Conservation (phyloP, 2,329 filamentous ascomycete genomes). For the Aspergillus sergii region DNA sequence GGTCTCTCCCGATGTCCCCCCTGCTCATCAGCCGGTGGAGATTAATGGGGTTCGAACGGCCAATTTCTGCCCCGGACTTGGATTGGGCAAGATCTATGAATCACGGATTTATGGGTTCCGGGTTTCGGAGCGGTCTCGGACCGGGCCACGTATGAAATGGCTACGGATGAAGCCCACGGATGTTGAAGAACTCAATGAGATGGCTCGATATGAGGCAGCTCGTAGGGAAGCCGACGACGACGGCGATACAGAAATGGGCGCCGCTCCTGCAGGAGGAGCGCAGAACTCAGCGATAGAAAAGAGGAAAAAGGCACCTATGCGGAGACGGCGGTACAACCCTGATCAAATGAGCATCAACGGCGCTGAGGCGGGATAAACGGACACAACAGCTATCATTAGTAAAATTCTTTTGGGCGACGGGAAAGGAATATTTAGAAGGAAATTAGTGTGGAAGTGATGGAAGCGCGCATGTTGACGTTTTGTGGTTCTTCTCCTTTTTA, state of each 20-base stretch:
- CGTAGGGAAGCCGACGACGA: slow-evolving; percentile 37
- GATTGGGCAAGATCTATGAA: slow-evolving; percentile 82
- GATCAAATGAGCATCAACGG: slow-evolving; percentile 41
- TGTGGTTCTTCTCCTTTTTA: slow-evolving; percentile 13
- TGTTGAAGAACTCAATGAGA: slow-evolving; percentile 81
- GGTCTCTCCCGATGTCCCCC: slow-evolving; percentile 32
- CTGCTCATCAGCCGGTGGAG: slow-evolving; percentile 51
- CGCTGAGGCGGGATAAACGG: slow-evolving; percentile 23
- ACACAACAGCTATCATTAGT: slow-evolving; percentile 2
- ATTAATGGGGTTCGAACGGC: slow-evolving; percentile 86
- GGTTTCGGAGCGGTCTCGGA: slow-evolving; percentile 85
- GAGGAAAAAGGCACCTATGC: slow-evolving; percentile 48
- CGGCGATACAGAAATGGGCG: slow-evolving; percentile 43
- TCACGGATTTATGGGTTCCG: slow-evolving; percentile 96
- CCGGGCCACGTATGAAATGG: slow-evolving; percentile 96
- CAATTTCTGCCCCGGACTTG: slow-evolving; percentile 88
- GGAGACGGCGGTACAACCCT: slow-evolving; percentile 38
- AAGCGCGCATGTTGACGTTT: slow-evolving; percentile 5
- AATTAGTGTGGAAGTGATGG: slow-evolving; percentile 2
- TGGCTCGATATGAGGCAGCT: slow-evolving; percentile 39
- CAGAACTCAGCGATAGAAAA: slow-evolving; percentile 44
- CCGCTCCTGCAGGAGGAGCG: slow-evolving; percentile 25
- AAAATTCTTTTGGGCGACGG: slow-evolving; percentile 9
- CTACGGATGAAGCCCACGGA: slow-evolving; percentile 80
- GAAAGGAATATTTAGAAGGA: slow-evolving; percentile 7